Conservation (phyloP, 345 rosid genomes). For the Erodium maritimum region DNA sequence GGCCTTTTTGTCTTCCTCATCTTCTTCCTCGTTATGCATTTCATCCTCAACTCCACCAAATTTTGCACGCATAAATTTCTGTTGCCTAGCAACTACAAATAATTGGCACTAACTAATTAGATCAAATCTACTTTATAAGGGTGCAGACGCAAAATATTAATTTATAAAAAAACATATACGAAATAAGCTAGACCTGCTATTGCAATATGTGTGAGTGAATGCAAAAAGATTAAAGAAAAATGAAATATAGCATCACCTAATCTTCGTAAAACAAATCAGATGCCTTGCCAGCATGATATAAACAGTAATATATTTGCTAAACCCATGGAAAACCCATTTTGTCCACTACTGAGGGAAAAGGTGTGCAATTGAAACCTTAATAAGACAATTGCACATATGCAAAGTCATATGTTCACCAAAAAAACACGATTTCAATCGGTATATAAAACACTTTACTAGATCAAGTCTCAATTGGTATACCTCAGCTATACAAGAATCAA, state of each 20-base stretch:
- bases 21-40: constrained; percentile 45
- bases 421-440: too few species aligned
- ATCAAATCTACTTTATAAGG: neutral
- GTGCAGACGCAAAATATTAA: neutral
- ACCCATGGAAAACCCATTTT: neutral
- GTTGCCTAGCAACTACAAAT: constrained; percentile 53
- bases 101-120: neutral
- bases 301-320: neutral
- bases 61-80: constrained; percentile 40
- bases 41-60: constrained; percentile 68
- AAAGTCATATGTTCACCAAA: too few species aligned
- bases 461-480: too few species aligned
- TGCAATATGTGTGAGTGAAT: too few species aligned
- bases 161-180: too few species aligned
- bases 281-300: neutral
- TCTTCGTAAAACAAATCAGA: neutral
- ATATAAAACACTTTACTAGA: too few species aligned
- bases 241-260: neutral
- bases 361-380: neutral
- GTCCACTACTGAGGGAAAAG: neutral
- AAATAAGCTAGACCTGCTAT: too few species aligned
- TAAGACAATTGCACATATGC: too few species aligned
- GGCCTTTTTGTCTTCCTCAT: constrained; percentile 26
- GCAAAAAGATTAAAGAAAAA: too few species aligned
- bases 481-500: neutral